Conservation (phyloP, 78 protist genomes). For the Dictyostelium firmibasis region DNA sequence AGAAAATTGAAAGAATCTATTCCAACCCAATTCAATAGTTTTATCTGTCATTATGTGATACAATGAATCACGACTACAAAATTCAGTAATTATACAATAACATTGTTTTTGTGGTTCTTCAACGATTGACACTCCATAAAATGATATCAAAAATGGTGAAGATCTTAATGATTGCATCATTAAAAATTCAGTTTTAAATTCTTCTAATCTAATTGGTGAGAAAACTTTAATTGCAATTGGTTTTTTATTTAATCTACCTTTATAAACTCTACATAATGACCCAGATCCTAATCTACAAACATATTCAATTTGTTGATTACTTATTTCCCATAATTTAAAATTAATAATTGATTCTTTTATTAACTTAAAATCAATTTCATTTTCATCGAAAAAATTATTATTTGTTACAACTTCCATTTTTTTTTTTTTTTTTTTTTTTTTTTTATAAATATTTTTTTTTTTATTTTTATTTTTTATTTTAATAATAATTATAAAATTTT, state of each 20-base stretch:
- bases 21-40: constrained; percentile 62
- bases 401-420: no score
- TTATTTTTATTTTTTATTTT: no score
- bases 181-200: constrained; percentile 78
- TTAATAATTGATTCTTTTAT: background rate
- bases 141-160: background rate
- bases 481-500: no score
- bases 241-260: constrained; percentile 53
- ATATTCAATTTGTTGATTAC: background rate
- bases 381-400: background rate
- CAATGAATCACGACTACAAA: constrained; percentile 44
- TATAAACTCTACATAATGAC: constrained; percentile 65
- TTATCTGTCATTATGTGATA: constrained; percentile 65
- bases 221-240: constrained; percentile 72
- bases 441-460: background rate
- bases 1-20: constrained; percentile 30
- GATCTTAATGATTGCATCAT: constrained; percentile 73
- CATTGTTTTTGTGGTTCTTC: constrained; percentile 12
- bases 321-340: constrained; percentile 45
- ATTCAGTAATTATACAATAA: constrained; percentile 75
- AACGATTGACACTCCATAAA: constrained; percentile 11
- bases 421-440: background rate
- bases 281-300: constrained; percentile 41
- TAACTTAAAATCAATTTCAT: background rate
- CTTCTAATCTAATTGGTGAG: constrained; percentile 47